Evolutionary conservation across 768 basidiomycete species (phyloP), one percentile per base, ranked within the genome.

Genomic region (Filobasidium floriforme): DNA sequence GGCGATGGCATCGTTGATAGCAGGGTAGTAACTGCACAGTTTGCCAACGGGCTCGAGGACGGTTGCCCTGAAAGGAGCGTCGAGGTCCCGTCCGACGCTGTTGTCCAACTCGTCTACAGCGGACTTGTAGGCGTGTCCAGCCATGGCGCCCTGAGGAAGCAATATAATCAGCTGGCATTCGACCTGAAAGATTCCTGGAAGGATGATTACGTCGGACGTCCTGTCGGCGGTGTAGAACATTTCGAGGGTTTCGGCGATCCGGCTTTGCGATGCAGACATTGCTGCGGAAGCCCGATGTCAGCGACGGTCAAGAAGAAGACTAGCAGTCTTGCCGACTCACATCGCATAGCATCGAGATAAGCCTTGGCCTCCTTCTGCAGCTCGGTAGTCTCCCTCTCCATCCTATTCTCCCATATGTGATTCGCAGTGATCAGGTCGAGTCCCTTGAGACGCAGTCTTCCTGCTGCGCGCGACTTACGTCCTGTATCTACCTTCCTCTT

Each of bases 361-460:
- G 84, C 85, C 82, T 98, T 99, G 75, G 89, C 88, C 69, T 97
- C 92, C 78, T 94, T 97, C 80, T 98, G 96, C 55, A 99, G 80
- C 9, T 85, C 84, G 75, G 88, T 87, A 63, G 89, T 89, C 83
- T 98, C 94, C 82, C 97, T 99, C 84, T 99, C 94, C 79, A 88
- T 91, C 40, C 94, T 97, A 72, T 61, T 68, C 65, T 7, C 15
- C 12, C 32, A 9, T 9, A 37, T 37, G 3, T 37, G 4, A 43
- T 29, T n/a, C 7, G 37, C 15, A 22, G 41, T 65, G 43, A 67
- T 37, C 60, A 60, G 18, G 29, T 54, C 49, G 15, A 24, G 4
- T 22, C 49, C 28, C 5, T 18, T 14, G 12, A n/a, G n/a, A 6
- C 22, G 1, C 2, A 32, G 62, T 22, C 24, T 7, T 49, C 3